These are phyloP conservation scores for Syncephalis plumigaleata DNA, from an alignment of 371 early-diverging fungal genomes.

Conservation along the genomic window DNA sequence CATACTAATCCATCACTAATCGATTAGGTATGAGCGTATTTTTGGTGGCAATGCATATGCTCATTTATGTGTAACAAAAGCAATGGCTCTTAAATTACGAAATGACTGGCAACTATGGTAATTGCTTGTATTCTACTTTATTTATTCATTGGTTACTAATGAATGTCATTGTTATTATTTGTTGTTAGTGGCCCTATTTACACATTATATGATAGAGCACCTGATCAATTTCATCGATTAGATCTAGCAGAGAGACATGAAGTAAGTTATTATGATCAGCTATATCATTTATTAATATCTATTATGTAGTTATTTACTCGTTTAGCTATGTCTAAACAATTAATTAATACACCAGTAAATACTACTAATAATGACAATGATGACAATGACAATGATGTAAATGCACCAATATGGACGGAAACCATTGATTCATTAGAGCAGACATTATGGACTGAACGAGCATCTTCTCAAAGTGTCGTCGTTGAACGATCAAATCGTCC, in stretches of 20 bases:
- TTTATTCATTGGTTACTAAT: too few species aligned
- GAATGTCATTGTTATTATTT: background rate
- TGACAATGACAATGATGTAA: background rate
- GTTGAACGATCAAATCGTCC: slow-evolving; percentile 28
- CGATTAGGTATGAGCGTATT: slow-evolving; percentile 43
- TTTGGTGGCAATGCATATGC: slow-evolving; percentile 57
- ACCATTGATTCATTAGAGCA: too few species aligned
- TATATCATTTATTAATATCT: background rate
- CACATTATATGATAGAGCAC: slow-evolving; percentile 59
- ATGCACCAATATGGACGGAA: too few species aligned
- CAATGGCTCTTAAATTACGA: slow-evolving; percentile 55
- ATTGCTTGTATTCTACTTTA: too few species aligned
- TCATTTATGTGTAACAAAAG: slow-evolving; percentile 75
- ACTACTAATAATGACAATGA: background rate
- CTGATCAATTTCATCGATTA: slow-evolving; percentile 40
- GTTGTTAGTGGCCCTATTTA: slow-evolving; percentile 31
- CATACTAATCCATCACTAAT: background rate
- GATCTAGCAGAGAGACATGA: slow-evolving; percentile 29
- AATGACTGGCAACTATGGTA: slow-evolving; percentile 37
- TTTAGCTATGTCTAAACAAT: too few species aligned
- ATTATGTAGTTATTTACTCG: background rate
- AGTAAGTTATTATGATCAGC: slow-evolving; percentile 12
- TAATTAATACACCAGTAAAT: background rate
- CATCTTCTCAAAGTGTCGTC: too few species aligned
- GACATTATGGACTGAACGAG: too few species aligned